Base-by-base conservation (phyloP, 2,329 filamentous ascomycete species). In the Colletotrichum eremochloae region DNA sequence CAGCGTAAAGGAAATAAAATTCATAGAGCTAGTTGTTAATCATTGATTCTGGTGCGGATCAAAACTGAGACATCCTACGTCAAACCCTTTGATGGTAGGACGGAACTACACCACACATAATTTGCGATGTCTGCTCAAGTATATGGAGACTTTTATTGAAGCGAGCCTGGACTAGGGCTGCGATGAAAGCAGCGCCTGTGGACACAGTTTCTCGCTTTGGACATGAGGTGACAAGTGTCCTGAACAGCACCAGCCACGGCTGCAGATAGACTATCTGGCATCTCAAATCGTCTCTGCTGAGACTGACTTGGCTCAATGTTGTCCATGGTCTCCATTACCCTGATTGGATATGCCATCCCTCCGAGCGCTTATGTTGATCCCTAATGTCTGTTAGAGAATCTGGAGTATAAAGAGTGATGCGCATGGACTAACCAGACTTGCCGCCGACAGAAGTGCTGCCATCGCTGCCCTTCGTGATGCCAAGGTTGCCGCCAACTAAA, bases 401-500 rank as follows among this genome's bases (percentile, higher is more conserved):
- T 12, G 36, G 2, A 36, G 4, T 12, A 14, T 1, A 11, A n/a
- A 15, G 3, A 4, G 24, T 9, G n/a, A 42, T 7, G 6, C 7
- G 12, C 3, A 11, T 40, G 9, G 2, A n/a, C 58, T 50, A n/a
- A 72, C 69, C 65, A 36, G 65, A 68, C n/a, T 72, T 72, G 31
- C 69, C 69, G 9, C 69, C 65, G 20, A 72, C 69, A 5, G 69
- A 72, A 15, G 69, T 72, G 31, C 69, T 72, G 11, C 69, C 69
- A 31, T 72, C 69, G 8, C 69, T 72, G 5, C 69, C 69, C 20
- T 72, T 72, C 15, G 65, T 72, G n/a, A 72, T 72, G 6, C 69
- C 69, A 1, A 72, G 53, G n/a, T 72, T 63, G 11, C 69, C 69
- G n/a, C 69, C 69, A 14, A 72, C 69, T 72, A 29, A 1, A 1